Base-by-base conservation (phyloP, 805 yeast genomes). In the Pichia sporocuriosa region DNA sequence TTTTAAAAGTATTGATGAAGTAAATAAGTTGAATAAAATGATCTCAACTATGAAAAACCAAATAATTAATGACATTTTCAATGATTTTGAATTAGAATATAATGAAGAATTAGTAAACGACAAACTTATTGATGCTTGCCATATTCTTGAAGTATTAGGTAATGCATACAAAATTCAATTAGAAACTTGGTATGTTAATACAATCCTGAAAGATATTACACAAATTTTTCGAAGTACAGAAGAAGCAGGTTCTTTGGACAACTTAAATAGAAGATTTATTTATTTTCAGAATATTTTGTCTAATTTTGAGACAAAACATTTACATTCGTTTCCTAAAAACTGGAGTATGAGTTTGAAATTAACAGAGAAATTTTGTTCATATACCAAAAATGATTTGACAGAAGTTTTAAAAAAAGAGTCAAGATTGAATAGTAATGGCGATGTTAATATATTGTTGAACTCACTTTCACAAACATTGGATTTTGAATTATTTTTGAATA, bases 171-270 rank as follows among this genome's bases (percentile, higher is more conserved):
- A 69, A 36, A 75, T 75, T 37, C 76, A 79, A 53, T 67, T 90
- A 35, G 62, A 78, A 8, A 75, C 71, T 35, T 86, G 94, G 90
- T 85, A 83, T 59, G 73, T 84, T 45, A 75, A 73, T 42, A 69
- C 69, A 24, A 79, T 82, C 47, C 67, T 93, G 40, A 74, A 73
- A 53, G 97, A 90, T 53, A 77, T 90, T 33, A 72, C 72, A 27
- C 65, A 76, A 19, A 86, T 93, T 10, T 93, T 93, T 63, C 73
- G 77, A 40, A 69, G 79, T 9, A 70, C 78, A 12, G 97, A 88
- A 52, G 98, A 93, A 62, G 98, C 98, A 0, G 97, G 97, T 1
- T 82, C 94, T 5, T 65, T 93, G 45, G 98, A 93, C 45, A 93
- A 93, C 60, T 63, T 93, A 39, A 72, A 77, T 24, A 68, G 97